A percentile compares a stretch with the other conserved stretches of the same genome.
Evolutionary conservation across 2,329 filamentous ascomycete species (phyloP).

Genomic region (Geosmithia putterillii): DNA sequence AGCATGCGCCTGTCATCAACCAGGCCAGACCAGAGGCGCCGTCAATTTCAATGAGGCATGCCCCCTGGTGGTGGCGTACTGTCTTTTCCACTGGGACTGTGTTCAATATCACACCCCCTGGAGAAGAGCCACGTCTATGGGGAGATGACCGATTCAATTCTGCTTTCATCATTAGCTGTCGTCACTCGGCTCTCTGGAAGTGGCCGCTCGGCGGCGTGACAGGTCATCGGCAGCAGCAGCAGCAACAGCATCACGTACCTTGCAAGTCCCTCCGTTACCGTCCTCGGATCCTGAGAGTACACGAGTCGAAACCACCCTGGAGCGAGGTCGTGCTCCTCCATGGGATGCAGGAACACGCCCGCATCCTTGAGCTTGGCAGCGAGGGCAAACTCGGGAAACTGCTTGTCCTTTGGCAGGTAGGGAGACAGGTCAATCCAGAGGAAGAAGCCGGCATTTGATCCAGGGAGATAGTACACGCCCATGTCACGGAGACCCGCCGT

Average conservation of each 20-base stretch:
- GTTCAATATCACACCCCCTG: neutral
- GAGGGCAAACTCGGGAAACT: slow-evolving; percentile 28
- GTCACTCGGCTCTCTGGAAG: no score
- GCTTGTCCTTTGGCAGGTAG: slow-evolving; percentile 20
- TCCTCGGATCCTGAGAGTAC: slow-evolving; percentile 26
- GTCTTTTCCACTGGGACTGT: no score
- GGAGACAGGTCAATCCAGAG: slow-evolving; percentile 38
- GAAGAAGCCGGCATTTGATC: slow-evolving; percentile 45
- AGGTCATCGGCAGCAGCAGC: neutral
- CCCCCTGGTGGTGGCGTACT: no score
- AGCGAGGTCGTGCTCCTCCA: slow-evolving; percentile 29
- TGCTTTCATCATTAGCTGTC: no score
- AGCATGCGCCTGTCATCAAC: no score
- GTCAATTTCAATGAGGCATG: no score
- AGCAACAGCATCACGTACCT: slow-evolving; percentile 12
- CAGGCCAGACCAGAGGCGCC: no score
- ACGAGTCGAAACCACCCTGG: slow-evolving; percentile 43
- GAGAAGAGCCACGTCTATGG: no score
- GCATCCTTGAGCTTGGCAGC: slow-evolving; percentile 27
- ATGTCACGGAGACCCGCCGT: slow-evolving; percentile 22
- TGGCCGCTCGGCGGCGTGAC: no score
- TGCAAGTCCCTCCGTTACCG: slow-evolving; percentile 21
- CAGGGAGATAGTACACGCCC: slow-evolving; percentile 27
- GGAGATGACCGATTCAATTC: neutral
- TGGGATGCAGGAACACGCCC: slow-evolving; percentile 37